Percentiles rank a stretch among this genome's conserved stretches.
phyloP scores from a whole-genome alignment of 176 grass and related monocot genomes.

The Melocanna baccifera region DNA sequence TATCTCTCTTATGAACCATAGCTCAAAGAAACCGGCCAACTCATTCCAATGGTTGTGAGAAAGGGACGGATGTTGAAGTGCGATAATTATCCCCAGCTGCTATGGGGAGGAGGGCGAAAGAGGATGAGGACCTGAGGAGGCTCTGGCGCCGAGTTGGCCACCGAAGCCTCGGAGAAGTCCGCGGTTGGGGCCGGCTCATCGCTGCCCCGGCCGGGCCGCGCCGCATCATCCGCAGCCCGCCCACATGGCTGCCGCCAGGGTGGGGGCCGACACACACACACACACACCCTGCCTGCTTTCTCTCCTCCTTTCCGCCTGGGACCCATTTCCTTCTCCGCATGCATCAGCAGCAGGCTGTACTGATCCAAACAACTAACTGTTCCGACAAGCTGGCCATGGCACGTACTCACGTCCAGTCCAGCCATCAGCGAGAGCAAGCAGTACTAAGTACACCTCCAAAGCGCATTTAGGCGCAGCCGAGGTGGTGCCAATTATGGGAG shows the following conservation, averaged over 20 bases:
- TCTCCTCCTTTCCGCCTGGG: background rate
- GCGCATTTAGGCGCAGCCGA: background rate
- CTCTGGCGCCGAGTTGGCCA: slow-evolving; percentile 49
- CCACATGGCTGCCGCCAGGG: slow-evolving; percentile 27
- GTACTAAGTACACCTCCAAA: background rate
- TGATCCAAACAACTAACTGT: background rate
- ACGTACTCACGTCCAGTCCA: background rate
- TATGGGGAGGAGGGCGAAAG: background rate
- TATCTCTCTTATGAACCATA: too few species aligned
- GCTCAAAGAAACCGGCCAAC: background rate
- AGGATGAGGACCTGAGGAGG: slow-evolving; percentile 51
- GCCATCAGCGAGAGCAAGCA: background rate
- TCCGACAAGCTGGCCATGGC: background rate
- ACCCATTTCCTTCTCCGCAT: background rate
- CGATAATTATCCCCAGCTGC: background rate
- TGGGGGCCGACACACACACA: background rate
- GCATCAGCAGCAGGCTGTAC: background rate
- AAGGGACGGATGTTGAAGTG: background rate
- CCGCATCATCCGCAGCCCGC: background rate
- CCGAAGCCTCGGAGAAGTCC: slow-evolving; percentile 31
- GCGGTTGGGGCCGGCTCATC: background rate
- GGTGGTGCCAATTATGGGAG: slow-evolving; percentile 28
- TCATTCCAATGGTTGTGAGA: background rate
- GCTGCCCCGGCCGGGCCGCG: background rate
- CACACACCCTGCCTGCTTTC: background rate